phyloP scores from a whole-genome alignment of 2,329 filamentous ascomycete genomes.

The Rhynchosporium secalis region DNA sequence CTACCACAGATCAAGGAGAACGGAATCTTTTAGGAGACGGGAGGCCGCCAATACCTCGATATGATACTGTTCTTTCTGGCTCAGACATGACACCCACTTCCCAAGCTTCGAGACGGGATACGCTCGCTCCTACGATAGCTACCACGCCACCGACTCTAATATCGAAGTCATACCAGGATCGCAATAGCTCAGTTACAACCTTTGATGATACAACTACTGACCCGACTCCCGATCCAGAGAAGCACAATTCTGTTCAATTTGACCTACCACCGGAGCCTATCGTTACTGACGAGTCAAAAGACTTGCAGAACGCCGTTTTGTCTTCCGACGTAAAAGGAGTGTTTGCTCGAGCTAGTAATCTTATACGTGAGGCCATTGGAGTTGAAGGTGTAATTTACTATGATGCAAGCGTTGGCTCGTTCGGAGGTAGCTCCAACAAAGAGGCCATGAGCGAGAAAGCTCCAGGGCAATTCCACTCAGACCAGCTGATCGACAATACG shows the following conservation, averaged over 20 bases:
- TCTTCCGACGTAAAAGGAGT: constrained; percentile 34
- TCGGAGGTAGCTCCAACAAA: constrained; percentile 34
- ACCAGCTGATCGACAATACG: constrained; percentile 17
- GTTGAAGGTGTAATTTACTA: constrained; percentile 38
- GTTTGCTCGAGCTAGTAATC: constrained; percentile 37
- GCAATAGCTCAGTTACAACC: constrained; percentile 33
- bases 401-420: constrained; percentile 37
- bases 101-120: constrained; percentile 21
- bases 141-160: constrained; percentile 26
- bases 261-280: constrained; percentile 27
- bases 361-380: constrained; percentile 39
- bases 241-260: constrained; percentile 30
- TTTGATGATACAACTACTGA: constrained; percentile 28
- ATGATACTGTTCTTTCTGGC: constrained; percentile 20
- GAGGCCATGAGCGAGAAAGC: constrained; percentile 32
- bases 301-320: constrained; percentile 34
- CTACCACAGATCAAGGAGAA: constrained; percentile 14
- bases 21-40: constrained; percentile 22
- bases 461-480: constrained; percentile 31
- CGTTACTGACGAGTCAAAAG: constrained; percentile 25
- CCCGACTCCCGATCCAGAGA: constrained; percentile 24
- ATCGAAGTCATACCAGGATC: constrained; percentile 28
- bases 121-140: constrained; percentile 17
- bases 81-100: constrained; percentile 18
- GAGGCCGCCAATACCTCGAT: constrained; percentile 24